A percentile compares a stretch with the other conserved stretches of the same genome.
These are phyloP conservation scores for Diaporthe citriasiana DNA, from an alignment of 2,329 filamentous ascomycete genomes.

Conservation along the genomic window DNA sequence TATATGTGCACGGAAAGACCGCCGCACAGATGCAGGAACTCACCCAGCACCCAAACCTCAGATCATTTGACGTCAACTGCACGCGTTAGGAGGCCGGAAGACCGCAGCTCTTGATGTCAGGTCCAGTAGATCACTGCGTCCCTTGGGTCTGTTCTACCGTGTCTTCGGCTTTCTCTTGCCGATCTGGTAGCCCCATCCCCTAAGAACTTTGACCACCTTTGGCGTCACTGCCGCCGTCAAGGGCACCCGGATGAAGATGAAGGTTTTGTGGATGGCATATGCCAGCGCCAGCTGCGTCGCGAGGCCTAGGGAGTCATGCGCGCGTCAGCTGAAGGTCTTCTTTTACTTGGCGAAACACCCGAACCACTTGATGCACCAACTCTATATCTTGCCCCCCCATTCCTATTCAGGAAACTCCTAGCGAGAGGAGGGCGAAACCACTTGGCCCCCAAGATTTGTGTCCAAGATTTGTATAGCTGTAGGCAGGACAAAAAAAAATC, in stretches of 20 bases:
- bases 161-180: constrained; percentile 72
- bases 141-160: constrained; percentile 20
- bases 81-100: neutral
- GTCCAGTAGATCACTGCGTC: constrained; percentile 35
- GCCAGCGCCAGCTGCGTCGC: constrained; percentile 90
- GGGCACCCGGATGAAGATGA: constrained; percentile 96
- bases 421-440: neutral
- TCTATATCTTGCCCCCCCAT: constrained; percentile 5
- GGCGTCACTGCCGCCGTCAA: constrained; percentile 91
- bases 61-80: constrained; percentile 39
- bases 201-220: constrained; percentile 90
- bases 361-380: neutral
- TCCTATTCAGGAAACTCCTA: constrained; percentile 8
- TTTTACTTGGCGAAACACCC: constrained; percentile 10
- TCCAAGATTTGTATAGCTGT: neutral
- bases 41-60: neutral
- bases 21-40: constrained; percentile 31
- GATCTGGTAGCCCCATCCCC: constrained; percentile 95
- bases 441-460: neutral
- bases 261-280: constrained; percentile 97
- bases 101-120: neutral
- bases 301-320: constrained; percentile 60
- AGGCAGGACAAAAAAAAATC: neutral
- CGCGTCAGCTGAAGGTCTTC: constrained; percentile 11
- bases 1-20: constrained; percentile 15